These are phyloP conservation scores for Globisporangium parvum DNA, from an alignment of 352 stramenopile species.

Conservation along the genomic window DNA sequence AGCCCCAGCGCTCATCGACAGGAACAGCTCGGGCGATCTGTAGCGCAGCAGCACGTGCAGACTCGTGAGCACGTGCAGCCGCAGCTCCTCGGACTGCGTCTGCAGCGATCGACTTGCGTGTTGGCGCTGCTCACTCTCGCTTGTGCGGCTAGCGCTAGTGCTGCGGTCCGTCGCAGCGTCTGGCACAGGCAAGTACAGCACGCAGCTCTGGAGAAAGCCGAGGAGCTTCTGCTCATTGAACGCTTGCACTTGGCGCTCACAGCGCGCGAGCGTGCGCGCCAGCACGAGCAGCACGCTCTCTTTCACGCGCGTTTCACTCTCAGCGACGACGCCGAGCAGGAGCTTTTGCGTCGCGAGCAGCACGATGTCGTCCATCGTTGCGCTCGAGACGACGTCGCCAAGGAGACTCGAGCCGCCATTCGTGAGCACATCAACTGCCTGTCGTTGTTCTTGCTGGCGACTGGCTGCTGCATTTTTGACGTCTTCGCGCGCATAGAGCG, in stretches of 20 bases:
- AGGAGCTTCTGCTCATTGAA: slow-evolving; percentile 23
- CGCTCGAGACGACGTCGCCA: slow-evolving; percentile 7
- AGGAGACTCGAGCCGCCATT: slow-evolving; percentile 6
- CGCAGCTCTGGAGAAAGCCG: slow-evolving; percentile 43
- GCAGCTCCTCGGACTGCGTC: slow-evolving; percentile 55
- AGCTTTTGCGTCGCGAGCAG: slow-evolving; percentile 61
- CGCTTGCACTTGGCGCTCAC: slow-evolving; percentile 19
- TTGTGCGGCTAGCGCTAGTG: neutral
- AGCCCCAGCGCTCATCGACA: slow-evolving; percentile 11
- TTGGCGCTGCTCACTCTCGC: neutral
- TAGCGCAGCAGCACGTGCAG: slow-evolving; percentile 30
- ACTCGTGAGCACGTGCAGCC: slow-evolving; percentile 38
- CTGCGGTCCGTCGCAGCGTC: slow-evolving; percentile 11
- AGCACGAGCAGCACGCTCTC: slow-evolving; percentile 31
- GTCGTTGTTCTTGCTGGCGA: slow-evolving; percentile 1
- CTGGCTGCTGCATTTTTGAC: neutral
- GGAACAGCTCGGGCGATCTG: slow-evolving; percentile 1
- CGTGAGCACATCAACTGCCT: neutral
- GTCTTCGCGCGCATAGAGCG: slow-evolving; percentile 15
- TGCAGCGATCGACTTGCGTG: slow-evolving; percentile 6
- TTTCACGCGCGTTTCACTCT: slow-evolving; percentile 15
- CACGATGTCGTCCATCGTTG: slow-evolving; percentile 60
- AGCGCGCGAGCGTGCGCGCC: slow-evolving; percentile 24
- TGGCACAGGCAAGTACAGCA: slow-evolving; percentile 49
- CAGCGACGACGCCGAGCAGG: slow-evolving; percentile 25